These are phyloP conservation scores for Eremothecium gossypii DNA, from an alignment of 1,139 yeast species.

Conservation along the genomic window DNA sequence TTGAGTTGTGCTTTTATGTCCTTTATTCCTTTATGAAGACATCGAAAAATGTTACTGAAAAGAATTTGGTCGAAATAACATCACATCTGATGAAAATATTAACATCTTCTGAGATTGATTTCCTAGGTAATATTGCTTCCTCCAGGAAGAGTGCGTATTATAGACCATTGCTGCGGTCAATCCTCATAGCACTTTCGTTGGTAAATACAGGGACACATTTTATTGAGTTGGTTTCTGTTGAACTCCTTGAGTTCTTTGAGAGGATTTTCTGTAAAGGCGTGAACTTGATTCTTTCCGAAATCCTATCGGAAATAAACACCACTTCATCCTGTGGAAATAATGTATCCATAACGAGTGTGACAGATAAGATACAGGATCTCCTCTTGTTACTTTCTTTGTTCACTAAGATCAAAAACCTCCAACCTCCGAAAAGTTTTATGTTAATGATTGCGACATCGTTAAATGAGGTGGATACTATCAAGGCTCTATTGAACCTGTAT, in stretches of 20 bases:
- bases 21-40: constrained; percentile 37
- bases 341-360: constrained; percentile 26
- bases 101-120: constrained; percentile 40
- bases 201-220: constrained; percentile 37
- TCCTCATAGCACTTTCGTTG: constrained; percentile 41
- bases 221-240: constrained; percentile 41
- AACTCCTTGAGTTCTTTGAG: constrained; percentile 48
- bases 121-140: constrained; percentile 35
- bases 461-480: constrained; percentile 51
- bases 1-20: constrained; percentile 63
- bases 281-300: constrained; percentile 42
- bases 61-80: constrained; percentile 16
- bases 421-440: constrained; percentile 42
- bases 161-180: constrained; percentile 52
- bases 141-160: constrained; percentile 37
- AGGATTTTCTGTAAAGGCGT: constrained; percentile 53
- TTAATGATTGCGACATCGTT: constrained; percentile 45
- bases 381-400: constrained; percentile 54
- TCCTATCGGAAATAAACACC: constrained; percentile 44
- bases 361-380: constrained; percentile 53
- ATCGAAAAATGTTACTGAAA: constrained; percentile 23
- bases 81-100: constrained; percentile 27
- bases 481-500: constrained; percentile 55
- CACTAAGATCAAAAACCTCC: constrained; percentile 46
- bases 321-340: constrained; percentile 30